Evolutionary conservation across 2,329 filamentous ascomycete genomes (phyloP), one percentile per base, ranked within the genome.

Genomic region (Epichloe amarillans): DNA sequence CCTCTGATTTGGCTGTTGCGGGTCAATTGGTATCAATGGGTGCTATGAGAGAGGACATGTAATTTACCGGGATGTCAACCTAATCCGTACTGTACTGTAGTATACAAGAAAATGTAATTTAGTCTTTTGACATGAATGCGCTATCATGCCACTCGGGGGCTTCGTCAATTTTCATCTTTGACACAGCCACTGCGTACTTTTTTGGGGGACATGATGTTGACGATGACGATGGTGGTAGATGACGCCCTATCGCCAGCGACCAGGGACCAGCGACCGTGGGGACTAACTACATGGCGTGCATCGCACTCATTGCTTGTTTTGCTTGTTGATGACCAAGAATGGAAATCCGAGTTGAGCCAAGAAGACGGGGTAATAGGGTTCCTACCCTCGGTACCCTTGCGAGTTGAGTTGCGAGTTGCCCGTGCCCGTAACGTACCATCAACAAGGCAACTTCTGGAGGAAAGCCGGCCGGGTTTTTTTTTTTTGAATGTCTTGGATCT

Each of bases 41-140:
- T 50, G 43, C 37, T 40, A 47, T 48, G 35, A 42, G 26, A 5
- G 41, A 30, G 42, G 46, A 44, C 17, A 36, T 49, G 50, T 52
- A 52, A 47, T 52, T 52, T 52, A 52, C 23, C 23, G 36, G 46
- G 36, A 36, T 10, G 37, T 40, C 17, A 23, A 52, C 46, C 46
- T 48, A 52, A 49, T 46, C 21, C 46, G 46, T 45, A 49, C 21
- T 46, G 40, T 52, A 46, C 19, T 43, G 44, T 51, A 51, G 44
- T 51, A 51, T 47, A 51, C 38, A 46, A 47, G 17, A 50, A 36
- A 46, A 47, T 36, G 42, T 50, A 51, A 51, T 51, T 33, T 46
- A 51, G 44, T 40, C n/a, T 41, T 33, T 40, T 8, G 38, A 10
- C 38, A 40, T n/a, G 38, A 5, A 39, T n/a, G 14, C 19, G 10